Percentiles rank a stretch among this genome's conserved stretches.
Conservation (phyloP, 2,329 filamentous ascomycete genomes). For the Whalleya microplaca region DNA sequence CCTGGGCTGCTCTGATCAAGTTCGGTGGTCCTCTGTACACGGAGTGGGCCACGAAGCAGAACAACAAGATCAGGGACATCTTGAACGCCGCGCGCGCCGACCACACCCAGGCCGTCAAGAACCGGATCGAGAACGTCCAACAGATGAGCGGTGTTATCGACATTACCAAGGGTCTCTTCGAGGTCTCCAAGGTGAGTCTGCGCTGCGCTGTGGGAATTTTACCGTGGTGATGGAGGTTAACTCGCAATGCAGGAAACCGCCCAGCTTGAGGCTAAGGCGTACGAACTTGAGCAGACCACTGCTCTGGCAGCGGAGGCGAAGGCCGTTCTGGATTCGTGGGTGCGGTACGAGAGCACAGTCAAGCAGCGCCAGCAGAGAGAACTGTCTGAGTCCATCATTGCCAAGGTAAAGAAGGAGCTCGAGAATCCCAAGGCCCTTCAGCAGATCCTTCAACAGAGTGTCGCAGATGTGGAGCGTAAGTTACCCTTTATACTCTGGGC, state of each 20-base stretch:
- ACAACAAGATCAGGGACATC: constrained; percentile 91
- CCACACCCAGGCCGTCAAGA: constrained; percentile 94
- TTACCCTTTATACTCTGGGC: constrained; percentile 10
- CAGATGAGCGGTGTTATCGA: constrained; percentile 94
- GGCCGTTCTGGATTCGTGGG: constrained; percentile 95
- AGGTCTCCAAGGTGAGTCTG: constrained; percentile 86
- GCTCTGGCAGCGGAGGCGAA: constrained; percentile 92
- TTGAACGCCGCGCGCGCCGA: constrained; percentile 92
- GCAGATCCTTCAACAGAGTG: constrained; percentile 97
- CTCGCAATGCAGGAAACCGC: constrained; percentile 78
- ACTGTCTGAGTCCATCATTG: constrained; percentile 88
- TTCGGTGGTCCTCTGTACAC: constrained; percentile 91
- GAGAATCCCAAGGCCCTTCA: constrained; percentile 97
- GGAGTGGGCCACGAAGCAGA: constrained; percentile 88
- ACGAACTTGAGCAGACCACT: constrained; percentile 95
- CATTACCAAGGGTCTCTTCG: constrained; percentile 95
- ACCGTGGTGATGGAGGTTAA: background rate
- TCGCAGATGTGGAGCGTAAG: constrained; percentile 93
- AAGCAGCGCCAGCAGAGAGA: constrained; percentile 99
- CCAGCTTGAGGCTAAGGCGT: constrained; percentile 91
- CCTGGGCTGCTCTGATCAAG: constrained; percentile 91
- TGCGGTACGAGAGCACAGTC: constrained; percentile 97
- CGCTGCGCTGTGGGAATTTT: background rate
- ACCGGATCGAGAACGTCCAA: constrained; percentile 90
- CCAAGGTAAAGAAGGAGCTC: constrained; percentile 98